Base-by-base conservation (phyloP, 768 basidiomycete species). In the Suillus sp. region DNA sequence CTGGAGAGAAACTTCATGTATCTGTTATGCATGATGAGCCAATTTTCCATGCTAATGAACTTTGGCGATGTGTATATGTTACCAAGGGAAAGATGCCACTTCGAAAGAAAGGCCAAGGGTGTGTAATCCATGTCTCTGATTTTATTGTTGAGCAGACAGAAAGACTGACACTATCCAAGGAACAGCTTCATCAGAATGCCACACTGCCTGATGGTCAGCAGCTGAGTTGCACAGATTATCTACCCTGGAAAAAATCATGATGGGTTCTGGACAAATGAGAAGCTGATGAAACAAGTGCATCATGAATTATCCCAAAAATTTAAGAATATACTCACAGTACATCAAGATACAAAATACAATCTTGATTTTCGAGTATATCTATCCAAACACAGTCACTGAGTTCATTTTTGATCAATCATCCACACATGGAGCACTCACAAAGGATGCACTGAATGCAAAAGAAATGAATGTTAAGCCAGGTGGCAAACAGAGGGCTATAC, bases 381-480 rank as follows among this genome's bases (percentile, higher is more conserved):
- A 68, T 54, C 71, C 67, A 10, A 61, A 65, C 34, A 65, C 62
- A 2, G 20, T 67, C 4, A 66, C 58, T 1, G 61, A 71, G 30
- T 74, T 67, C 18, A 54, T 69, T 34, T 75, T 75, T 53, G 69
- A 75, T 55, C 69, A 70, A 57, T 75, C 70, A 2, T 74, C 65
- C 0, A 68, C 72, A 6, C 68, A 75, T 43, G 66, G 67, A 16
- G 68, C 67, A 14, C 70, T 71, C 22, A 60, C 71, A 20, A 61
- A 64, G 16, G 69, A 75, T 59, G 70, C 72, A 5, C 64, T 74
- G 1, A 67, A 73, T 62, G 68, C 61, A 22, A 68, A 71, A 40
- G 70, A 72, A 3, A 74, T 74, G 70, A 75, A 74, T 61, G 59
- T 66, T 16, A 50, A 40, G n/a, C 66, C 66, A 4, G 67, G 72